phyloP scores from a whole-genome alignment of 2,329 filamentous ascomycete species.

The Trichoderma sp. region DNA sequence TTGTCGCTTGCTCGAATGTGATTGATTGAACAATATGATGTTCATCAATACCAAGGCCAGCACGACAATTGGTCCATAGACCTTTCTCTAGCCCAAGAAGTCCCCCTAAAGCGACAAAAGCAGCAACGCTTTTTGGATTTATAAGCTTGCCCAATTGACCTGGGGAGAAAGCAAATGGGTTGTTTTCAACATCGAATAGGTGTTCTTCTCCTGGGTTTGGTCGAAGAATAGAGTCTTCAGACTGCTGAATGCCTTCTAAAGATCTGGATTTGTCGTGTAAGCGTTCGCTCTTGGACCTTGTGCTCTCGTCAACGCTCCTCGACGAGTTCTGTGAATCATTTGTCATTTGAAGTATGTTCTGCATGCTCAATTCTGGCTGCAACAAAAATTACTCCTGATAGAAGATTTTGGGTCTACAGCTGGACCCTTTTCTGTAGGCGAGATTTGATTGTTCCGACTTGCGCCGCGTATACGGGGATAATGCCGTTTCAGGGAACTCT shows the following conservation, averaged over 20 bases:
- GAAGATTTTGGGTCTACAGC: background rate
- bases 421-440: background rate
- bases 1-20: slow-evolving; percentile 60
- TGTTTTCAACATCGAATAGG: slow-evolving; percentile 6
- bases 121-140: slow-evolving; percentile 74
- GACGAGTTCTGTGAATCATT: background rate
- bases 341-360: background rate
- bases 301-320: background rate
- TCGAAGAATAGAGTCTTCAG: background rate
- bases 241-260: background rate
- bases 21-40: slow-evolving; percentile 60
- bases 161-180: slow-evolving; percentile 10
- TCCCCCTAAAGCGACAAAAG: slow-evolving; percentile 74
- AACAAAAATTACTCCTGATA: background rate
- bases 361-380: background rate
- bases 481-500: background rate
- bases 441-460: background rate
- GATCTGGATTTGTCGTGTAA: background rate
- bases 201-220: background rate
- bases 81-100: slow-evolving; percentile 71
- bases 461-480: background rate
- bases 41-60: slow-evolving; percentile 71
- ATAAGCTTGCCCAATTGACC: slow-evolving; percentile 71
- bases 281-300: background rate
- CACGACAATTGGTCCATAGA: slow-evolving; percentile 60